These are phyloP conservation scores for Jaminaea rosea DNA, from an alignment of 1,284 basidiomycete genomes.

Conservation along the genomic window DNA sequence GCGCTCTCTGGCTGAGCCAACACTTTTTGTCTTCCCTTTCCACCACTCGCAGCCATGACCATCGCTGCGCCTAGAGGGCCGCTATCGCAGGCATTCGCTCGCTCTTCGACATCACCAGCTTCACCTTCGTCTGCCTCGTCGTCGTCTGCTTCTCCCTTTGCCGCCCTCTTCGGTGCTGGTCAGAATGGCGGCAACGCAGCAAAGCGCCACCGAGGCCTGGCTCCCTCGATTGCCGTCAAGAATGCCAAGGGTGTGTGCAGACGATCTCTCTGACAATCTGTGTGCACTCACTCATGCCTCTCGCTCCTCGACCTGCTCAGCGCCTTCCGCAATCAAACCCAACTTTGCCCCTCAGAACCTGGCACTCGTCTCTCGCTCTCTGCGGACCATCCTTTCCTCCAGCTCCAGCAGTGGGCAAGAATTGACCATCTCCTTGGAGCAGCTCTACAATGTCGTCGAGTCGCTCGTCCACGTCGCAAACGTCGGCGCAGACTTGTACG, in stretches of 20 bases:
- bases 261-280: not conserved
- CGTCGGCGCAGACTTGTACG: conserved; percentile 17
- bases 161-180: too few relatives aligned
- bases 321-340: not conserved
- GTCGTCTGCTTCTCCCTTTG: too few relatives aligned
- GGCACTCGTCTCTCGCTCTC: conserved; percentile 1
- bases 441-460: not conserved
- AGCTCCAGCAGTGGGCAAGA: not conserved
- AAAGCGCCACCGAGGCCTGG: too few relatives aligned
- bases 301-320: not conserved
- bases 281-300: not conserved
- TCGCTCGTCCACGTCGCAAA: not conserved
- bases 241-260: not conserved
- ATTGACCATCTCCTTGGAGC: not conserved
- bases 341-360: not conserved
- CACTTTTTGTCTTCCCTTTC: too few relatives aligned
- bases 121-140: too few relatives aligned
- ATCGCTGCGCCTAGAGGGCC: too few relatives aligned
- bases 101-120: too few relatives aligned
- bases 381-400: not conserved
- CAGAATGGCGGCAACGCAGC: too few relatives aligned
- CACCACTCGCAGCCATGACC: too few relatives aligned
- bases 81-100: too few relatives aligned
- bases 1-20: too few relatives aligned
- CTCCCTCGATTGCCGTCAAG: too few relatives aligned